Conservation (phyloP, 768 basidiomycete species). For the Lactarius evosmus region DNA sequence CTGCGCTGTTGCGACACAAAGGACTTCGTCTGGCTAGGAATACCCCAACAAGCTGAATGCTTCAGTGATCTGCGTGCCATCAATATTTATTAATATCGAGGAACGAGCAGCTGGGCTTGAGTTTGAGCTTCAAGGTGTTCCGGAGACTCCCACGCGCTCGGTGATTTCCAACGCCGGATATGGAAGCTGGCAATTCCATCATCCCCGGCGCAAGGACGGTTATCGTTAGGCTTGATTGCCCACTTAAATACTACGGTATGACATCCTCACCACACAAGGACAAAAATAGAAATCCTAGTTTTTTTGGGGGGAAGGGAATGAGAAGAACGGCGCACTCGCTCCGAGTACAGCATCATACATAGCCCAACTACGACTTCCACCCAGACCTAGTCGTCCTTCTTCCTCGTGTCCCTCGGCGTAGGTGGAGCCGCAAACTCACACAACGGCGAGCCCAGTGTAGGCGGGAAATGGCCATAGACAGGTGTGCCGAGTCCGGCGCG, state of each 20-base stretch:
- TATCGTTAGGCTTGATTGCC: no score
- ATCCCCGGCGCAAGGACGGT: not conserved
- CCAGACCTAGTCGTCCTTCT: slow-evolving; percentile 10
- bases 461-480: slow-evolving; percentile 37
- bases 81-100: no score
- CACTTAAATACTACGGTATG: no score
- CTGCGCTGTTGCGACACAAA: no score
- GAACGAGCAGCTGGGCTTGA: no score
- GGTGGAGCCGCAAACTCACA: slow-evolving; percentile 12
- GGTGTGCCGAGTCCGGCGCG: slow-evolving; percentile 22
- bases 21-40: no score
- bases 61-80: no score
- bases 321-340: not conserved
- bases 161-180: no score
- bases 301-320: not conserved
- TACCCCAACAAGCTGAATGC: no score
- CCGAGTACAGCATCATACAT: not conserved
- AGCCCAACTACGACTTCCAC: not conserved
- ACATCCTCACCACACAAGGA: not conserved
- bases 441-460: slow-evolving; percentile 34
- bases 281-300: not conserved
- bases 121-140: no score
- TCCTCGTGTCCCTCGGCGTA: not conserved
- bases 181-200: not conserved
- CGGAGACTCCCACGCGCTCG: no score